These are phyloP conservation scores for Neurospora sp. DNA, from an alignment of 495 filamentous ascomycete genomes.

Conservation along the genomic window DNA sequence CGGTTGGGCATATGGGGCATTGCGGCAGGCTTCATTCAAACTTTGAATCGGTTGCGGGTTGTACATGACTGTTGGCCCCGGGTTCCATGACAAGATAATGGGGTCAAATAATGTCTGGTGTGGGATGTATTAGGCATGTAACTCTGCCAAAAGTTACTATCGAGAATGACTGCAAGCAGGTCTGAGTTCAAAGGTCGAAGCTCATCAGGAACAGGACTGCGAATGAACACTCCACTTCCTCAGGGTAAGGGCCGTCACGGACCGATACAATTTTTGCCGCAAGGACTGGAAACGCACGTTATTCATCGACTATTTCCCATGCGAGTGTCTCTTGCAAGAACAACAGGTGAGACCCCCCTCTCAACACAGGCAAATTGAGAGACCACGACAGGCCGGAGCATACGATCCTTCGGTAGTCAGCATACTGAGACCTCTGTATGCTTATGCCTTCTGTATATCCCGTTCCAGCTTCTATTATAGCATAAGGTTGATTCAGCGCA, in stretches of 20 bases:
- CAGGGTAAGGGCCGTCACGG: not conserved
- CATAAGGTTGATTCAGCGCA: too few species aligned
- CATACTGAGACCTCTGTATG: too few species aligned
- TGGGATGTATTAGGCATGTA: not conserved
- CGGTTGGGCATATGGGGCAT: conserved; percentile 8
- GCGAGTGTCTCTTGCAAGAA: too few species aligned
- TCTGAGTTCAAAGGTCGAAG: not conserved
- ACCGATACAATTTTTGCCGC: not conserved
- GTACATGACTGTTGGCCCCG: not conserved
- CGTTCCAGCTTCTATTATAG: too few species aligned
- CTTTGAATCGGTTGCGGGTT: not conserved
- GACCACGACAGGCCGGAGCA: too few species aligned
- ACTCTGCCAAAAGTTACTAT: not conserved
- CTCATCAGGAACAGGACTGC: not conserved
- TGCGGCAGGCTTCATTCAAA: not conserved
- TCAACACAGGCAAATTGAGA: too few species aligned
- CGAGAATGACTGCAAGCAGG: not conserved
- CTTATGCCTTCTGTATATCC: too few species aligned
- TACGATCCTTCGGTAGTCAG: too few species aligned
- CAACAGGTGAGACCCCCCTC: too few species aligned
- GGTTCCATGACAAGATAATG: not conserved
- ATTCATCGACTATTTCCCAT: too few species aligned
- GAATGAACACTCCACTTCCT: not conserved
- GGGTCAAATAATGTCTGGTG: not conserved
- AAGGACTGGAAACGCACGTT: too few species aligned